Base-by-base conservation (phyloP, 1,284 basidiomycete genomes). In the Rhodotorula sp. region DNA sequence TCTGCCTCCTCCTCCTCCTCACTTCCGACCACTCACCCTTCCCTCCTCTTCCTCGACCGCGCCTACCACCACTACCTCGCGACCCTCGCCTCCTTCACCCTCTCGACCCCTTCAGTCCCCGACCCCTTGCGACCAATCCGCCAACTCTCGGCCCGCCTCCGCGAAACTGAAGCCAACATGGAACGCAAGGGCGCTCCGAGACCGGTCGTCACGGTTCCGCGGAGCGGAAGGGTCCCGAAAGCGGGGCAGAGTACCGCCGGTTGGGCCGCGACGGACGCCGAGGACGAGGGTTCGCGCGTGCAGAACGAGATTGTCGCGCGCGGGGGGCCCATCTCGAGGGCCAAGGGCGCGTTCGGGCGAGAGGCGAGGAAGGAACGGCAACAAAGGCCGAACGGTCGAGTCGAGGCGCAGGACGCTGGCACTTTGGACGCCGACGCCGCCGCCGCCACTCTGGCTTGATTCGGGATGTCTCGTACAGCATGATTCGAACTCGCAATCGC, bases 11-110 rank as follows among this genome's bases (percentile, higher is more conserved):
- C 66, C 5, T n/a, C 67, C 4, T 26, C 67, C 5, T 6, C 59
- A 18, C 0, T 47, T 8, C 21, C 52, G 16, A 52, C 31, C 6
- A 26, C 58, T 0, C 70, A 68, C 64, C 70, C 73, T 34, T 34
- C 70, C n/a, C 62, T 61, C 49, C 61, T 66, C 46, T 77, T 77
- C 74, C 73, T 77, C 61, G 65, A 75, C 64, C 67, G 73, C n/a
- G 58, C 71, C 15, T 67, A 75, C 69, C 73, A 77, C 65, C 76
- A 77, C 71, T 77, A 77, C 71, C 71, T 77, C 58, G 43, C 52
- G 4, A 51, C 62, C n/a, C 71, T 77, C 65, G 76, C 76, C 34
- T 23, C 64, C 12, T 67, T 77, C 63, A 47, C 62, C 15, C 73
- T 76, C 43, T 49, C 74, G 43, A 62, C 64, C 15, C 3, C 62